Evolutionary conservation across 106 monocot species (phyloP), one percentile per base, ranked within the genome.

Genomic region (Allium sativum): DNA sequence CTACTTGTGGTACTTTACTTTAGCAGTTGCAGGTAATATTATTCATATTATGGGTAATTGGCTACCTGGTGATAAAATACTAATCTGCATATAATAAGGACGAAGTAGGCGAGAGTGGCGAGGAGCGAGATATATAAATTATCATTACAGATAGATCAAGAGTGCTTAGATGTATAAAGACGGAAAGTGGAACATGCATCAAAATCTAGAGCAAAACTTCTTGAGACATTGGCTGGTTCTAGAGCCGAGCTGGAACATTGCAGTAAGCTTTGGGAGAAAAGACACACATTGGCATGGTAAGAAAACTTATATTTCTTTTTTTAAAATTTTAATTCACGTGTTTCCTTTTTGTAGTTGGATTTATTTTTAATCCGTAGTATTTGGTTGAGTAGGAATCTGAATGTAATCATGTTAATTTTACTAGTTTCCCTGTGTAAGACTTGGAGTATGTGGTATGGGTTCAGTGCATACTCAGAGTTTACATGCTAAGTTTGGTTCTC

Each of bases 91-190:
- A 51, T 75, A 65, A 83, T 83, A 64, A 78, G 82, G 82, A 83
- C 69, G 82, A 83, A 41, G 82, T 83, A 55, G 82, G 82, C 44
- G 82, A 83, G 66, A 75, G 75, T 61, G 83, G 78, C 11, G 78
- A 75, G 55, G 75, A 83, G 61, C 74, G 83, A 42, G 78, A n/a
- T n/a, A n/a, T n/a, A 83, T 52, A 78, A 78, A 64, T 78, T 83
- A 74, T 64, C 78, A 47, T 71, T 83, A 64, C 78, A 83, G 58
- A 44, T 83, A 18, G 83, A 83, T 48, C 64, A 65, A 15, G 64
- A 65, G 40, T 65, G 64, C 52, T 52, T 65, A 16, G 64, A 65
- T 48, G 64, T 83, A 40, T 83, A 83, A 56, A 83, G 66, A 52
- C 69, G 68, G 72, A 83, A 78, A 61, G 83, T 83, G 55, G 83